Evolutionary conservation across 495 filamentous ascomycete species (phyloP), one percentile per base, ranked within the genome.

Genomic region (Hypoxylon intermedium): DNA sequence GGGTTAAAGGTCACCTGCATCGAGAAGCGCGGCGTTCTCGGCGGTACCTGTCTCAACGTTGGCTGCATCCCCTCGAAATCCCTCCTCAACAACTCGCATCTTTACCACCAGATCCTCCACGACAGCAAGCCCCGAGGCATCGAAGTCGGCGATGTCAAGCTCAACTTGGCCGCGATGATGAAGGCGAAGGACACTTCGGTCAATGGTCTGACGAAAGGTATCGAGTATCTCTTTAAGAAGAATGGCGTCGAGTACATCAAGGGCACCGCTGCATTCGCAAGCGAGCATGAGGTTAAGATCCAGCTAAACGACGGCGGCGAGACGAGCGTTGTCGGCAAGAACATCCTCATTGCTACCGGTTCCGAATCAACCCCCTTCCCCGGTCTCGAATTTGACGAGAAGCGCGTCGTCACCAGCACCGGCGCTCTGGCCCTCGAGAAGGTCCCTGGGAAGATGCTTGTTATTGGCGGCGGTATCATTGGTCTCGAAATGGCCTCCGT

Each of bases 61-160:
- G 94, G 94, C 77, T 98, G 94, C 79, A 98, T 98, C 69, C 94
- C 94, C 40, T 98, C 94, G 54, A 98, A 98, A 78, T 97, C 94
- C 42, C 91, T 98, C 67, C 91, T 98, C 74, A 98, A 98, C 87
- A 98, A 98, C 83, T 97, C 95, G 63, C 91, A 96, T 75, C 86
- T 98, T 48, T 98, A 98, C 85, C 94, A 98, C 82, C 89, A 92
- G 79, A 89, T 97, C 69, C 87, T 93, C 37, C 94, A 98, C 81
- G 94, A 98, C 80, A 91, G 89, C 48, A 97, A 98, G 82, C 87
- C 89, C 75, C 92, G 94, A 72, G 94, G 94, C 74, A 98, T 98
- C 75, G 77, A 80, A 58, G 94, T 98, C 66, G 90, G 89, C 67
- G 90, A 95, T 79, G 93, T 98, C 69, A 94, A 94, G 76, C 89